Evolutionary conservation across 2,329 filamentous ascomycete genomes (phyloP).

Genomic region (Chrysoporthe deuterocubensis): DNA sequence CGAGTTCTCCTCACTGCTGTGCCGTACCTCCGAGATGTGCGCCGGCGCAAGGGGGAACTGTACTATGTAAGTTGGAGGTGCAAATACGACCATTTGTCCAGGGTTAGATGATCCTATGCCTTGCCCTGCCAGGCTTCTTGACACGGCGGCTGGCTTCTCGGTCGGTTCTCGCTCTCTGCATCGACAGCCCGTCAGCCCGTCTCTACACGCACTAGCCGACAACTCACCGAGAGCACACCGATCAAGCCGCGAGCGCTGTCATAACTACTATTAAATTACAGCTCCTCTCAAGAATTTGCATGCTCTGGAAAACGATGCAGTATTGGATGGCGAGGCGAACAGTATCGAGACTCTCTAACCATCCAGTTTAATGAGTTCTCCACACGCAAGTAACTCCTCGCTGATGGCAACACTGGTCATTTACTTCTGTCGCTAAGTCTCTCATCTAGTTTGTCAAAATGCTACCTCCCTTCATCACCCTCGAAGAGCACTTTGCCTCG

Average conservation of each 20-base stretch:
- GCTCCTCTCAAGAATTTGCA: not conserved
- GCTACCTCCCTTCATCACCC: slow-evolving; percentile 39
- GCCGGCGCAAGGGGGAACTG: not conserved
- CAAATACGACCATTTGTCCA: not conserved
- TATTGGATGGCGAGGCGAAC: not conserved
- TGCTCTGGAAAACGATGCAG: not conserved
- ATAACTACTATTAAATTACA: not conserved
- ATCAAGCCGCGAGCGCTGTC: not conserved
- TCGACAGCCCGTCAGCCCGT: not conserved
- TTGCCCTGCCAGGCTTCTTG: not conserved
- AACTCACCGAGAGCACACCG: not conserved
- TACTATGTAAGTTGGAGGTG: not conserved
- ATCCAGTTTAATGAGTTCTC: not conserved
- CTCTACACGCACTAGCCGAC: not conserved
- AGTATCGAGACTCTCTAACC: not conserved
- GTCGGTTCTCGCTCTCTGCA: not conserved
- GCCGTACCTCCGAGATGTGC: slow-evolving; percentile 1
- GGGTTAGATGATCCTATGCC: not conserved
- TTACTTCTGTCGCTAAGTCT: not conserved
- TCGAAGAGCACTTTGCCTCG: slow-evolving; percentile 46
- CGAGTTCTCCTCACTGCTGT: slow-evolving; percentile 6
- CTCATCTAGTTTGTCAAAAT: slow-evolving; percentile 1
- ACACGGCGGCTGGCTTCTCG: not conserved
- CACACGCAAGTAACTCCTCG: not conserved
- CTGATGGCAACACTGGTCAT: not conserved